These are phyloP conservation scores for Primulina eburnea DNA, from an alignment of 257 asterid species.

Conservation along the genomic window DNA sequence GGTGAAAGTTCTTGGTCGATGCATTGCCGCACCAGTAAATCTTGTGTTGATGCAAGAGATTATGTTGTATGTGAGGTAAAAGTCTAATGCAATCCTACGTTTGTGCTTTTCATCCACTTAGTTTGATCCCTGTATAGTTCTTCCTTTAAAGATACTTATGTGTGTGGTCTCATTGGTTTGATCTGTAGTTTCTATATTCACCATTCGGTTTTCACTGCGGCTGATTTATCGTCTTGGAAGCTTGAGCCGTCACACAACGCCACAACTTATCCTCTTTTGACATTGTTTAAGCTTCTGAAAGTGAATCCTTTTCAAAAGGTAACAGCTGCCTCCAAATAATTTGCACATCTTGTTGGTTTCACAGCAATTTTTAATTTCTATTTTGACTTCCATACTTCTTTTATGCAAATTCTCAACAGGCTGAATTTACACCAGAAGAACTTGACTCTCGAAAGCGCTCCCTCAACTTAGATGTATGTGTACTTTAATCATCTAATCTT, in stretches of 20 bases:
- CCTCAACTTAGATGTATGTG: conserved; percentile 44
- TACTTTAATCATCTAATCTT: not conserved
- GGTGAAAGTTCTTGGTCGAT: conserved; percentile 77
- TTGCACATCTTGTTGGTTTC: not conserved
- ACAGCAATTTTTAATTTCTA: not conserved
- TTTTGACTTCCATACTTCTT: conserved; percentile 4
- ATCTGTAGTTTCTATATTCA: conserved; percentile 73
- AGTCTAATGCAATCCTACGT: not conserved
- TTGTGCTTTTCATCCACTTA: conserved; percentile 9
- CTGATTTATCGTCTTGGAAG: conserved; percentile 67
- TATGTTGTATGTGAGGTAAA: conserved; percentile 78
- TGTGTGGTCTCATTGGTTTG: conserved; percentile 6
- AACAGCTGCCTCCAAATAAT: conserved; percentile 5
- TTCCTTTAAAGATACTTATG: not conserved
- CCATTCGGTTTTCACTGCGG: conserved; percentile 47
- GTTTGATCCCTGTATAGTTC: not conserved
- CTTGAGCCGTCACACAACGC: conserved; percentile 58
- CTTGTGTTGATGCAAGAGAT: conserved; percentile 72
- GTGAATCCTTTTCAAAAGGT: conserved; percentile 64
- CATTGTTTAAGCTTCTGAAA: conserved; percentile 57
- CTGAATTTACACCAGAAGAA: conserved; percentile 85
- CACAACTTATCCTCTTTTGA: conserved; percentile 67
- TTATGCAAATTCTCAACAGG: conserved; percentile 36
- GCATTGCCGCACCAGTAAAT: conserved; percentile 64
- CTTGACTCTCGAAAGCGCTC: conserved; percentile 67